phyloP scores from a whole-genome alignment of 495 filamentous ascomycete genomes.

The Niebla homalea region DNA sequence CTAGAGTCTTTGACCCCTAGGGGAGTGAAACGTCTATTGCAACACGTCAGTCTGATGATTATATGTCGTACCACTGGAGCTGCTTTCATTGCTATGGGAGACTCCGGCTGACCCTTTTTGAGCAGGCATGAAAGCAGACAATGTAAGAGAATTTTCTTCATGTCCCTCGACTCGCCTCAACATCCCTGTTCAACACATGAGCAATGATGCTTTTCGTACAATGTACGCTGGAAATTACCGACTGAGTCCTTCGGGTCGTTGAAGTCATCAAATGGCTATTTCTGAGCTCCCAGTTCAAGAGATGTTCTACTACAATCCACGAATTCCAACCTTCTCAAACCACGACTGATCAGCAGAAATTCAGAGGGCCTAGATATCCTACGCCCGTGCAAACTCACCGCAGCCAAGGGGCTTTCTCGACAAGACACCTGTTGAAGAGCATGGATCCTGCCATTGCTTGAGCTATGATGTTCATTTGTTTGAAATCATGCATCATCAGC shows the following conservation, averaged over 20 bases:
- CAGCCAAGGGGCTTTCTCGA: too few relatives aligned
- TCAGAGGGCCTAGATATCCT: too few relatives aligned
- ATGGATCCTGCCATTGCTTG: background rate
- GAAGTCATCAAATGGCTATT: slow-evolving; percentile 83
- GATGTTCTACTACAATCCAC: background rate
- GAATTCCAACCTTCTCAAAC: background rate
- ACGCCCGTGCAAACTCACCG: too few relatives aligned
- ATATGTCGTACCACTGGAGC: too few relatives aligned
- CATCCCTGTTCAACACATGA: background rate
- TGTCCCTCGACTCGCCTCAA: background rate
- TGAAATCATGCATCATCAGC: too few relatives aligned
- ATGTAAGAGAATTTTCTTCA: too few relatives aligned
- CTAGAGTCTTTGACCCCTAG: slow-evolving; percentile 99
- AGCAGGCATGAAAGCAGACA: too few relatives aligned
- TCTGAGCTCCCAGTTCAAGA: slow-evolving; percentile 47
- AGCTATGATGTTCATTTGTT: too few relatives aligned
- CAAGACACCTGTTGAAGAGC: too few relatives aligned
- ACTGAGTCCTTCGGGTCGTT: slow-evolving; percentile 62
- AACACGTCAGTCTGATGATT: slow-evolving; percentile 94
- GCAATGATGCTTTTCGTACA: slow-evolving; percentile 71
- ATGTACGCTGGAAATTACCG: slow-evolving; percentile 99
- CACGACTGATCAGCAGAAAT: too few relatives aligned
- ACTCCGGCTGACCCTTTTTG: too few relatives aligned
- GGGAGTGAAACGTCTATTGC: slow-evolving; percentile 89
- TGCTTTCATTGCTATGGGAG: too few relatives aligned